Base-by-base conservation (phyloP, 1,139 yeast species). In the Geotrichum candidum region DNA sequence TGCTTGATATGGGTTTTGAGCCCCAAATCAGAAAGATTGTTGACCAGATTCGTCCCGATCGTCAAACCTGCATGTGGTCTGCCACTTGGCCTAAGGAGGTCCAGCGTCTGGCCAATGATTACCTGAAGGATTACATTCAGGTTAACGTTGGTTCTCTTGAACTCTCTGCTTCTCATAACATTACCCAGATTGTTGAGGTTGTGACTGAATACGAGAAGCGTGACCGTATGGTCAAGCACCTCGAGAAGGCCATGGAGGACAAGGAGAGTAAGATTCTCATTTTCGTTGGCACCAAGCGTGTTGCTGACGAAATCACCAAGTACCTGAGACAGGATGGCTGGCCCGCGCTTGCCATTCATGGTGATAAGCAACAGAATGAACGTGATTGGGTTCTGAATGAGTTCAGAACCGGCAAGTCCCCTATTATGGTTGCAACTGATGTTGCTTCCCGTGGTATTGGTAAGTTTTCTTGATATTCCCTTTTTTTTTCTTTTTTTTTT, bases 391-490 rank as follows among this genome's bases (percentile, higher is more conserved):
- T 94, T 69, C 82, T 94, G 78, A 83, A 81, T 69, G 97, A 94
- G 78, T 94, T 94, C 82, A 89, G 88, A 82, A 76, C 85, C 65
- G 98, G 98, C 69, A 88, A 87, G 76, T 86, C 96, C 62, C 97
- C 97, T 68, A 88, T 94, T 73, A 91, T 94, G 98, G 97, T 92
- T 75, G 99, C 99, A 67, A 94, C 99, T 69, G 99, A 94, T 78
- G 99, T 94, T 77, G 99, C 99, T 65, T 97, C 99, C 69, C 90
- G 99, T 84, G 99, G 99, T 86, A 92, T 94, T 82, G 99, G 97
- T 91, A 90, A 80, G 98, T 89, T 77, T 45, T 33, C 15, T 3
- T 57, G 29, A 51, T 31, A 27, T 58, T 46, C 35, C 5, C 13
- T 48, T 55, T 54, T 45, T 46, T 22, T 53, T 54, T 45, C 33